phyloP scores from a whole-genome alignment of 768 basidiomycete species.

The Lactarius sanguifluus region DNA sequence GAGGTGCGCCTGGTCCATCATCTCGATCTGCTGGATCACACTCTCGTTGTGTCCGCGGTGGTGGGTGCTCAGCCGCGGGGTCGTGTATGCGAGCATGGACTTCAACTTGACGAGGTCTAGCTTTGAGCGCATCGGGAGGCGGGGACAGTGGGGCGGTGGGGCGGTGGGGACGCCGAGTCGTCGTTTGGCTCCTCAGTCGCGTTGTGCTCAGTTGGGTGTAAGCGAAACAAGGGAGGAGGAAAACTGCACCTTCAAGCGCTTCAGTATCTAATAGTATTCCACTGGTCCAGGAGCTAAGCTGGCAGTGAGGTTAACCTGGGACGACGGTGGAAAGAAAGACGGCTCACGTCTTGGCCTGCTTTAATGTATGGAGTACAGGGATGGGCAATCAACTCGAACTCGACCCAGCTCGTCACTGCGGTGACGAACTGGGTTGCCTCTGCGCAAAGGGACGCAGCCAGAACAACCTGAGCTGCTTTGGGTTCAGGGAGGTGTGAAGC shows the following conservation, averaged over 20 bases:
- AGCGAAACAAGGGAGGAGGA: neutral
- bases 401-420: no score
- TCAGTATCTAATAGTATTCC: conserved; percentile 89
- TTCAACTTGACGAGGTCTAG: conserved; percentile 25
- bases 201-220: conserved; percentile 31
- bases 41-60: neutral
- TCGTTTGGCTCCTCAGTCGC: conserved; percentile 28
- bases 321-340: neutral
- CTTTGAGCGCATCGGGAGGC: conserved; percentile 31
- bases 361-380: conserved; percentile 14
- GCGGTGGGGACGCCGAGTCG: conserved; percentile 1
- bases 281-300: conserved; percentile 69
- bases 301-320: neutral
- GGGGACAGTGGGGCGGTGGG: neutral
- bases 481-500: no score
- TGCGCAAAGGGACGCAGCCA: no score
- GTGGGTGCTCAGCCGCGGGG: conserved; percentile 1
- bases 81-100: conserved; percentile 22
- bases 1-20: conserved; percentile 22
- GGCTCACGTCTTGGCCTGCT: conserved; percentile 60
- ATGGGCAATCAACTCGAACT: no score
- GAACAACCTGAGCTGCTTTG: no score
- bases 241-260: conserved; percentile 50
- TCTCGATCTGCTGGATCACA: neutral
- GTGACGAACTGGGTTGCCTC: no score